Evolutionary conservation across 495 filamentous ascomycete genomes (phyloP).

Genomic region (Hypoxylon subgilvum): DNA sequence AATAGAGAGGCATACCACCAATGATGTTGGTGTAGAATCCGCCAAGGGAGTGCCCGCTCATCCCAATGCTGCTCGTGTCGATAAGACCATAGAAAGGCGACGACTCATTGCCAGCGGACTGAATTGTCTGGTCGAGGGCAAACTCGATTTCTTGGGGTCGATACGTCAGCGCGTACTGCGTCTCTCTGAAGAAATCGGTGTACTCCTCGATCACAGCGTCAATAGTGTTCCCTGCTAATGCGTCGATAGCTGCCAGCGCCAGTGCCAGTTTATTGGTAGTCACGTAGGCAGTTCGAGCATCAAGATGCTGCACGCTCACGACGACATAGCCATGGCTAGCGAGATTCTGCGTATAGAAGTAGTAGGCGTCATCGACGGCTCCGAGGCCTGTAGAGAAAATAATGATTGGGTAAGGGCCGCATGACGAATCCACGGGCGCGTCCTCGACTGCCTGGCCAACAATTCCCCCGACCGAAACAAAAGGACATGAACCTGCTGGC

Average conservation of each 20-base stretch:
- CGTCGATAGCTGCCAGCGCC: background rate
- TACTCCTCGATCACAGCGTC: constrained; percentile 11
- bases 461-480: background rate
- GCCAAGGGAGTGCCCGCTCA: constrained; percentile 6
- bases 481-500: background rate
- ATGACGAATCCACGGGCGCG: constrained; percentile 1
- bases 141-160: constrained; percentile 11
- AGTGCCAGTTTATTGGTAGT: background rate
- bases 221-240: background rate
- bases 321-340: constrained; percentile 1
- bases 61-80: constrained; percentile 2
- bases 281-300: background rate
- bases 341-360: constrained; percentile 3
- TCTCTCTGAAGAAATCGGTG: constrained; percentile 16
- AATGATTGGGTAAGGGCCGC: constrained; percentile 1
- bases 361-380: constrained; percentile 2
- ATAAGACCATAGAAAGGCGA: background rate
- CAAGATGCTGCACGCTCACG: background rate
- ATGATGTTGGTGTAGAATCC: constrained; percentile 5
- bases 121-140: background rate
- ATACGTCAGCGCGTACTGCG: constrained; percentile 17
- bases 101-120: background rate
- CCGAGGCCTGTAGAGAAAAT: background rate
- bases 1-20: constrained; percentile 3
- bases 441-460: constrained; percentile 2